Base-by-base conservation (phyloP, 148 eudicot genomes). In the Bassia scoparia region DNA sequence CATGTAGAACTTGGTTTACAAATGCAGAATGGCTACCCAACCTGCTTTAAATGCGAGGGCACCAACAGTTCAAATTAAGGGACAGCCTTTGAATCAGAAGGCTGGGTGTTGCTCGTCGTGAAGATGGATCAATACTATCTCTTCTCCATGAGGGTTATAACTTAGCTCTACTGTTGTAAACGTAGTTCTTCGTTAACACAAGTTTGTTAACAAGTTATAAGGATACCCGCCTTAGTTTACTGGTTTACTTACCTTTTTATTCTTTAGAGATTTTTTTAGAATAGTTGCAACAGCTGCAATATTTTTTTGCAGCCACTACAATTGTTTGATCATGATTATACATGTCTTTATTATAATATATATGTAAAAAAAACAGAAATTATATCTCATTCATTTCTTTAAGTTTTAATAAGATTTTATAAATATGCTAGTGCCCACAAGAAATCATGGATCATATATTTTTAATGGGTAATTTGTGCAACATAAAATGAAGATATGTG, bases 31-130 rank as follows among this genome's bases (percentile, higher is more conserved):
- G 91, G 91, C 87, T 56, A 88, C 86, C 68, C 96, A 88, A 67
- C 92, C 90, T 26, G 67, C 76, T 83, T 81, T 72, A 74, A 83
- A 74, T 54, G 87, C 87, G 0, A 84, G 80, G 75, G 92, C 88
- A 18, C 85, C 92, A 15, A 88, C 90, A 9, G 92, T 90, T 53
- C 89, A 88, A 79, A 81, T 90, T 43, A 83, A 81, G 58, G 92
- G 96, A 68, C 90, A 86, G 72, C 96, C 92, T 14, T 81, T 90
- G 55, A 83, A 83, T 69, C 86, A 88, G 63, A 88, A 81, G 66
- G 68, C 85, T 53, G 90, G 92, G 44, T 90, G 96, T 84, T 90
- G 96, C 80, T 90, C 92, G 58, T 73, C 86, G 76, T 90, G 70
- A 86, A 78, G 61, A 55, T 30, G 24, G 35, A 9, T 69, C 7